Evolutionary conservation across 2,329 filamentous ascomycete species (phyloP), one percentile per base, ranked within the genome.

Genomic region (Nigrograna mackinnonii): DNA sequence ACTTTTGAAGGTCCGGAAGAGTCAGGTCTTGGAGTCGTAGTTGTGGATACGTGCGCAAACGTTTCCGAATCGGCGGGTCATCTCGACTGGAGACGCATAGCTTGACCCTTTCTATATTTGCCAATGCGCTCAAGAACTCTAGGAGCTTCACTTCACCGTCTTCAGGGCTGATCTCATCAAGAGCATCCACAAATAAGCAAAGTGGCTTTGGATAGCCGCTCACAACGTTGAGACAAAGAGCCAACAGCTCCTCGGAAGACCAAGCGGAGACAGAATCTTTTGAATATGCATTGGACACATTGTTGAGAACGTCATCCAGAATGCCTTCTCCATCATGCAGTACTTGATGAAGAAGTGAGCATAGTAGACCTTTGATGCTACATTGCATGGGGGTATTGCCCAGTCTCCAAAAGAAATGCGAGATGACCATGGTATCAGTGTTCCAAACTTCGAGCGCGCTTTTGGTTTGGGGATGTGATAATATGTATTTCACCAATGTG

Each of bases 171-270:
- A 33, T 37, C 20, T 47, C 41, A 22, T 47, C 41, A 4, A 47
- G 35, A 5, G 41, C 41, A 26, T 47, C 33, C 18, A 47, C 32
- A 28, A 47, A 47, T 9, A 43, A 18, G 22, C 31, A 44, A 14
- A 26, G 16, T 22, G 9, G 24, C 9, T 9, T 9, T 28, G 9
- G 24, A 9, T 9, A 9, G 24, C 9, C 9, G 9, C n/a, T 28
- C 24, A 28, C 9, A 28, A n/a, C 24, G 24, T 28, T 28, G 24
- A 28, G 24, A 9, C 9, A n/a, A 28, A 9, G n/a, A 9, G 24
- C 9, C 24, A 9, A 9, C 24, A 28, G 24, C n/a, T 28, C 24
- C n/a, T 28, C 24, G 9, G 24, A 28, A 9, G 24, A 28, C 24
- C 24, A 28, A n/a, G 9, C 24, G 9, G 24, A 28, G 24, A 9